These are phyloP conservation scores for Diaporthe australafricana DNA, from an alignment of 2,329 filamentous ascomycete species.

Conservation along the genomic window DNA sequence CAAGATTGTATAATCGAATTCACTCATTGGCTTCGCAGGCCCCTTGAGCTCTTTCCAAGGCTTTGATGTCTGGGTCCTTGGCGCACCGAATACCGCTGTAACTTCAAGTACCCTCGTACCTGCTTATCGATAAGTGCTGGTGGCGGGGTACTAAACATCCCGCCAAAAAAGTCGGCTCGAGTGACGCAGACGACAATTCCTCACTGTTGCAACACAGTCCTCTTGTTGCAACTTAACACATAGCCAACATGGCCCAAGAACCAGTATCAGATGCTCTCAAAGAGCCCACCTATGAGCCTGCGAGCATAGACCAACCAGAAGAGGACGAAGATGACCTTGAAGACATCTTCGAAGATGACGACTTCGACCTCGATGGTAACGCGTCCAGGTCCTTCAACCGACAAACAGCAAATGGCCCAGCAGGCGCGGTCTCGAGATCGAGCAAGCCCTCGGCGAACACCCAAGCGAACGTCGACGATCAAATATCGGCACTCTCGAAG, in stretches of 20 bases:
- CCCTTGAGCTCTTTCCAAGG: neutral
- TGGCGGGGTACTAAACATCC: constrained; percentile 19
- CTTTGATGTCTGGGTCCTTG: too few species aligned
- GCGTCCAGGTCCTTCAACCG: constrained; percentile 81
- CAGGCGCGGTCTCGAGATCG: constrained; percentile 69
- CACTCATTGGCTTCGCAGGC: neutral
- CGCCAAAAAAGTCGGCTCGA: constrained; percentile 27
- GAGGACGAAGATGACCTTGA: constrained; percentile 57
- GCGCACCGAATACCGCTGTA: too few species aligned
- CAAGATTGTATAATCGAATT: neutral
- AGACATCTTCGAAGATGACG: constrained; percentile 67
- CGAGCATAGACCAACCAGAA: constrained; percentile 39
- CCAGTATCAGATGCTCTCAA: constrained; percentile 15
- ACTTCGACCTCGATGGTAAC: constrained; percentile 69
- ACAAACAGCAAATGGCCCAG: constrained; percentile 61
- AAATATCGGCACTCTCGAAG: constrained; percentile 84
- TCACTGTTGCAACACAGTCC: neutral
- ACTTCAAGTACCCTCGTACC: neutral
- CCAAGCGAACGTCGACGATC: constrained; percentile 83
- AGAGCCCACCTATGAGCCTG: neutral
- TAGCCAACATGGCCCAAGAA: constrained; percentile 18
- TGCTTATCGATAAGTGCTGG: constrained; percentile 15
- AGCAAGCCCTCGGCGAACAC: constrained; percentile 88
- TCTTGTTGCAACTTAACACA: neutral
- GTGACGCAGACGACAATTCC: neutral